Conservation (phyloP, 306 rosid species). For the peach (Prunus persica) region DNA sequence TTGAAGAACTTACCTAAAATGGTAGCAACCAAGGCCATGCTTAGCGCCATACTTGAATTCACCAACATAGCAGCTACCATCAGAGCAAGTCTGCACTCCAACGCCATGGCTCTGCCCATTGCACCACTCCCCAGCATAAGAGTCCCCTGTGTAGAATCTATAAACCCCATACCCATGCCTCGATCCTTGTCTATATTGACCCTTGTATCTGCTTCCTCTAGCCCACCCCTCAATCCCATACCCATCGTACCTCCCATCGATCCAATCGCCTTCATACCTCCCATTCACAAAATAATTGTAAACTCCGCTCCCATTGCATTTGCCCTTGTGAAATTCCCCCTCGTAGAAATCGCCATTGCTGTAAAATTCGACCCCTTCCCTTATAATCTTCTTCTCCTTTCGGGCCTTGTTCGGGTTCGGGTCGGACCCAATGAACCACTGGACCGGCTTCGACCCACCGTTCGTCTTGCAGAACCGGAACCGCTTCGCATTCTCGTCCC, state of each 20-base stretch:
- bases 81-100: slow-evolving; percentile 90
- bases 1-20: slow-evolving; percentile 60
- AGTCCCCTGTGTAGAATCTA: slow-evolving; percentile 84
- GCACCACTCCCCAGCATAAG: slow-evolving; percentile 87
- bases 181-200: slow-evolving; percentile 77
- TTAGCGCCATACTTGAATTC: slow-evolving; percentile 84
- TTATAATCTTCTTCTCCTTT: slow-evolving; percentile 36
- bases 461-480: slow-evolving; percentile 40
- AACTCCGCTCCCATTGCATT: slow-evolving; percentile 88
- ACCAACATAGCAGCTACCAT: slow-evolving; percentile 82
- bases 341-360: slow-evolving; percentile 97
- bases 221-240: slow-evolving; percentile 96
- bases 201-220: slow-evolving; percentile 77
- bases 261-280: slow-evolving; percentile 93
- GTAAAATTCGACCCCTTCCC: slow-evolving; percentile 93
- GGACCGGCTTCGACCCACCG: slow-evolving; percentile 50
- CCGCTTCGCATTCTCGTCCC: slow-evolving; percentile 53
- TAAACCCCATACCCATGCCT: slow-evolving; percentile 90
- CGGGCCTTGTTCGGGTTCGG: slow-evolving; percentile 14
- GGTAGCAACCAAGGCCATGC: slow-evolving; percentile 95
- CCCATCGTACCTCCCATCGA: slow-evolving; percentile 90
- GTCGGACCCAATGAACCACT: slow-evolving; percentile 83
- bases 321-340: slow-evolving; percentile 87
- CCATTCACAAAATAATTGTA: slow-evolving; percentile 87
- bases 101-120: slow-evolving; percentile 96